Percentiles rank a stretch among this genome's conserved stretches.
Evolutionary conservation across 2,329 filamentous ascomycete genomes (phyloP).

Genomic region (Colletotrichum navitas): DNA sequence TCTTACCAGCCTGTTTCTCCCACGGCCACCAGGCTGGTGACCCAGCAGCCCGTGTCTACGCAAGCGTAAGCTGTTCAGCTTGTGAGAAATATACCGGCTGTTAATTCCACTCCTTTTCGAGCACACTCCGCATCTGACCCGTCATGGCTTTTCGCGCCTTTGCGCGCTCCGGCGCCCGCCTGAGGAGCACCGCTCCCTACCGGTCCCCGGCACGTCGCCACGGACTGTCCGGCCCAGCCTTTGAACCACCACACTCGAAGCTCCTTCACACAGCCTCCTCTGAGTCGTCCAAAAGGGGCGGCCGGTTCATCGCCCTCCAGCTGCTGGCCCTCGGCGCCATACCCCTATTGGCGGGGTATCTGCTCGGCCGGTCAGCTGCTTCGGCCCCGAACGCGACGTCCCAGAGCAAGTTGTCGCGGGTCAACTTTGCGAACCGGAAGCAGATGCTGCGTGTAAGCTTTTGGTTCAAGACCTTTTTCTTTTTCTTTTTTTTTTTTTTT

Average conservation of each 20-base stretch:
- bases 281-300: background rate
- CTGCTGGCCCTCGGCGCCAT: conserved; percentile 21
- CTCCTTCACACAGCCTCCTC: background rate
- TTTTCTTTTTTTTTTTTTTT: too few species aligned
- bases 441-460: conserved; percentile 12
- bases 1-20: background rate
- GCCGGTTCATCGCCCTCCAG: conserved; percentile 15
- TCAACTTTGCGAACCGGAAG: conserved; percentile 16
- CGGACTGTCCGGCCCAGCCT: background rate
- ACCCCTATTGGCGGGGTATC: conserved; percentile 23
- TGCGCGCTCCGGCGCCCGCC: background rate
- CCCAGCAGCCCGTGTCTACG: too few species aligned
- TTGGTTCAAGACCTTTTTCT: too few species aligned
- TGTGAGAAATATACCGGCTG: fast-evolving
- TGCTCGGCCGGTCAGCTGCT: conserved; percentile 14
- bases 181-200: background rate
- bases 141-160: conserved; percentile 4
- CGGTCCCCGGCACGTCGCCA: background rate
- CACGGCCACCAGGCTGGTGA: background rate
- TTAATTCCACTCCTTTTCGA: too few species aligned
- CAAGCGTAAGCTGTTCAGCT: too few species aligned
- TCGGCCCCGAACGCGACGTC: background rate
- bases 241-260: background rate
- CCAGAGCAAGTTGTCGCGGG: background rate
- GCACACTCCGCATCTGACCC: fast-evolving